A percentile compares a stretch with the other conserved stretches of the same genome.
These are phyloP conservation scores for Pseudogymnoascus pannorum DNA, from an alignment of 2,329 filamentous ascomycete genomes.

Conservation along the genomic window DNA sequence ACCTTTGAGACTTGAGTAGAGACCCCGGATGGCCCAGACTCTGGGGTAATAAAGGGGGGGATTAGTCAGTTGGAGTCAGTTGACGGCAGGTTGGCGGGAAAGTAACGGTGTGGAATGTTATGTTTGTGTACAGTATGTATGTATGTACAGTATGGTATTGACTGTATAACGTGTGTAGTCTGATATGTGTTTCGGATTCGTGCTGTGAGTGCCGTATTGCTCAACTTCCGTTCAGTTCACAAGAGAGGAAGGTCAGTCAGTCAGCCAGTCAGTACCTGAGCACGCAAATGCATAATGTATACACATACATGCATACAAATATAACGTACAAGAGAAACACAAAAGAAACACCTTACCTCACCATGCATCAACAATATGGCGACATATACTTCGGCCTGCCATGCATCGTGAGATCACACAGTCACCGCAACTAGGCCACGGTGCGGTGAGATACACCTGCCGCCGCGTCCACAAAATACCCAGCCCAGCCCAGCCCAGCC, in stretches of 20 bases:
- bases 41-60: background rate
- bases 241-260: background rate
- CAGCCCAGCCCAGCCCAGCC: too few relatives aligned
- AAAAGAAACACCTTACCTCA: constrained; percentile 4
- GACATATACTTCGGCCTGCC: background rate
- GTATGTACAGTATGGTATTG: background rate
- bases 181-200: constrained; percentile 1
- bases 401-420: background rate
- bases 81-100: background rate
- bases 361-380: background rate
- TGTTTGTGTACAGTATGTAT: background rate
- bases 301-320: too few relatives aligned
- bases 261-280: background rate
- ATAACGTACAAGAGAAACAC: background rate
- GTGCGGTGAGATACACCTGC: background rate
- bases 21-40: constrained; percentile 2
- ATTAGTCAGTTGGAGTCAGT: background rate
- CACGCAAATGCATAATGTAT: background rate
- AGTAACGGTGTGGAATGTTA: background rate
- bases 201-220: background rate
- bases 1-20: background rate
- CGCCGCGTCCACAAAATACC: background rate
- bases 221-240: background rate
- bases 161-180: background rate
- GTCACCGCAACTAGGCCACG: too few relatives aligned